Evolutionary conservation across 2,329 filamentous ascomycete species (phyloP).

Genomic region (Talaromyces albobiverticillius): DNA sequence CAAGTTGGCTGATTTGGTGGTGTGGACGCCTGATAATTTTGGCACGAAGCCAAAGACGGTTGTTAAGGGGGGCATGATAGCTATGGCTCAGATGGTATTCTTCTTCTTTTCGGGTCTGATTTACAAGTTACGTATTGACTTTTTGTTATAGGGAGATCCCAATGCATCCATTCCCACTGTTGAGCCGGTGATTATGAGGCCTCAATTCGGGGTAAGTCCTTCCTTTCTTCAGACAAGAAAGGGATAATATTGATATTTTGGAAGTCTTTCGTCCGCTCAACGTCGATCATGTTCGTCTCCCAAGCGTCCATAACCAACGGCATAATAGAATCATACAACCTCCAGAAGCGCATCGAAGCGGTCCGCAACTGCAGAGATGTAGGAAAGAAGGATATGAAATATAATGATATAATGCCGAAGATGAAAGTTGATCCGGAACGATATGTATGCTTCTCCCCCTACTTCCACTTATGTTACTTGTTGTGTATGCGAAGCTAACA

Average conservation of each 20-base stretch:
- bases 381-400: slow-evolving; percentile 85
- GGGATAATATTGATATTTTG: neutral
- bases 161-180: slow-evolving; percentile 85
- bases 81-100: slow-evolving; percentile 75
- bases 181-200: slow-evolving; percentile 76
- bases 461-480: too few species aligned
- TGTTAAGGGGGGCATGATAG: slow-evolving; percentile 84
- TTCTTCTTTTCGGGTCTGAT: neutral
- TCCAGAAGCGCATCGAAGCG: slow-evolving; percentile 76
- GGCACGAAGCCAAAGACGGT: slow-evolving; percentile 80
- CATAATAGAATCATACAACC: slow-evolving; percentile 65
- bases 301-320: slow-evolving; percentile 66
- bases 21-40: slow-evolving; percentile 85
- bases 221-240: neutral
- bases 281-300: slow-evolving; percentile 81
- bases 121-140: neutral
- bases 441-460: slow-evolving; percentile 55
- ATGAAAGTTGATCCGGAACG: slow-evolving; percentile 92
- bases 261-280: slow-evolving; percentile 62
- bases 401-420: slow-evolving; percentile 75
- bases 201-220: slow-evolving; percentile 69
- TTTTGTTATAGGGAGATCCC: slow-evolving; percentile 62
- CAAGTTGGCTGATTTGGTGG: slow-evolving; percentile 82
- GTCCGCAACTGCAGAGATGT: slow-evolving; percentile 73
- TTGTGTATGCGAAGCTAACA: neutral